phyloP scores from a whole-genome alignment of 116 monocot genomes.

The Zostera marina region DNA sequence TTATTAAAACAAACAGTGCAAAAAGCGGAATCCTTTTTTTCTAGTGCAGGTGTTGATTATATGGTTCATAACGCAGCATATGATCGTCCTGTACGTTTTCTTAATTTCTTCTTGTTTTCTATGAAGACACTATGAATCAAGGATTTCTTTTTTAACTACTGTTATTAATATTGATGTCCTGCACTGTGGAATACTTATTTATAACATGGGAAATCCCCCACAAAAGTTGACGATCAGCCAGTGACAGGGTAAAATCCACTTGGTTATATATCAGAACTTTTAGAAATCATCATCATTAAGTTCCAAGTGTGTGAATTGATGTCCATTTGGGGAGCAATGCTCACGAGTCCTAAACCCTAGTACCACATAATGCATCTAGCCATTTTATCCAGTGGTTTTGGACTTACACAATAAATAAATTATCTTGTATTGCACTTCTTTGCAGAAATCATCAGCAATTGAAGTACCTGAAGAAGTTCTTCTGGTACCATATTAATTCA shows the following conservation, averaged over 20 bases:
- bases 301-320: no score
- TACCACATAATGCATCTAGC: no score
- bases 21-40: neutral
- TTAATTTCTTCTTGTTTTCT: neutral
- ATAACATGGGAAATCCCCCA: neutral
- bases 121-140: neutral
- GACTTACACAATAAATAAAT: neutral
- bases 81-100: constrained; percentile 67
- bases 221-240: no score
- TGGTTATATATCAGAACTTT: no score
- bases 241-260: no score
- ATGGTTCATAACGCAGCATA: constrained; percentile 77
- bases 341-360: no score
- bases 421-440: neutral
- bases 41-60: constrained; percentile 2
- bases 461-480: constrained; percentile 52
- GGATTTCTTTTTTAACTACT: neutral
- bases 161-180: neutral
- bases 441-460: constrained; percentile 66
- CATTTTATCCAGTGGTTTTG: no score
- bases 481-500: constrained; percentile 25
- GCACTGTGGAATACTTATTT: neutral
- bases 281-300: no score
- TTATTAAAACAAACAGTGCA: neutral
- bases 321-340: no score